Percentiles rank a stretch among this genome's conserved stretches.
Evolutionary conservation across 2,329 filamentous ascomycete genomes (phyloP).

Genomic region (Escovopsis weberi): DNA sequence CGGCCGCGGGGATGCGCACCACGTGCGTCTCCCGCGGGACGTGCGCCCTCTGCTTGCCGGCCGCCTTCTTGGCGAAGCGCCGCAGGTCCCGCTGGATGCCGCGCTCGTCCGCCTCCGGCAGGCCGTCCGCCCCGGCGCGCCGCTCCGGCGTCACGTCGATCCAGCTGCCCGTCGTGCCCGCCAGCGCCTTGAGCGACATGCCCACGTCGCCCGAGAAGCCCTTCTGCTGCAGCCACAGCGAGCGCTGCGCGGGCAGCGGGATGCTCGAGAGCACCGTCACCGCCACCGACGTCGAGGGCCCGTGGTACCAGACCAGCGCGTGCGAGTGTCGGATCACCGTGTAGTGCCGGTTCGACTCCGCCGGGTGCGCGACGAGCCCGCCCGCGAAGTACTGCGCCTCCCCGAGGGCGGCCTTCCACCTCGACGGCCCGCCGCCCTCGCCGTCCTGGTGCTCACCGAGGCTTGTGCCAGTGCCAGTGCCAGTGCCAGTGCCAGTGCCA

Average conservation of each 20-base stretch:
- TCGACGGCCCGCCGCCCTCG: constrained; percentile 5
- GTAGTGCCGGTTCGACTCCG: constrained; percentile 50
- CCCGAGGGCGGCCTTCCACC: constrained; percentile 34
- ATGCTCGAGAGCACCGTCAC: constrained; percentile 49
- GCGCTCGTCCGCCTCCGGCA: constrained; percentile 44
- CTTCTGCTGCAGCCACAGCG: constrained; percentile 53
- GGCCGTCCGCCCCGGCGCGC: constrained; percentile 29
- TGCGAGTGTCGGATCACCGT: constrained; percentile 53
- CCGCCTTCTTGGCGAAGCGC: constrained; percentile 44
- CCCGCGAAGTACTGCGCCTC: constrained; percentile 52
- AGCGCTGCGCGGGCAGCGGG: constrained; percentile 40
- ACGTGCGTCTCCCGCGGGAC: constrained; percentile 46
- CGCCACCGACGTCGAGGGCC: constrained; percentile 46
- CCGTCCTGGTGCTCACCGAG: too few relatives aligned
- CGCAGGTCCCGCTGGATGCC: constrained; percentile 53
- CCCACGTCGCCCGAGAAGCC: constrained; percentile 55
- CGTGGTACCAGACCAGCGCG: constrained; percentile 50
- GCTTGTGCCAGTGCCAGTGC: too few relatives aligned
- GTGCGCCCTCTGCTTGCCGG: constrained; percentile 32
- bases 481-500: neutral
- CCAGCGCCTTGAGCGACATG: constrained; percentile 48
- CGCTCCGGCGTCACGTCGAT: constrained; percentile 50
- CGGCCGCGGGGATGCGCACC: constrained; percentile 47
- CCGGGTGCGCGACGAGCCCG: constrained; percentile 47
- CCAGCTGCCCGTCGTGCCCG: constrained; percentile 46